Evolutionary conservation across 768 basidiomycete genomes (phyloP).

Genomic region (Clathrus columnatus): DNA sequence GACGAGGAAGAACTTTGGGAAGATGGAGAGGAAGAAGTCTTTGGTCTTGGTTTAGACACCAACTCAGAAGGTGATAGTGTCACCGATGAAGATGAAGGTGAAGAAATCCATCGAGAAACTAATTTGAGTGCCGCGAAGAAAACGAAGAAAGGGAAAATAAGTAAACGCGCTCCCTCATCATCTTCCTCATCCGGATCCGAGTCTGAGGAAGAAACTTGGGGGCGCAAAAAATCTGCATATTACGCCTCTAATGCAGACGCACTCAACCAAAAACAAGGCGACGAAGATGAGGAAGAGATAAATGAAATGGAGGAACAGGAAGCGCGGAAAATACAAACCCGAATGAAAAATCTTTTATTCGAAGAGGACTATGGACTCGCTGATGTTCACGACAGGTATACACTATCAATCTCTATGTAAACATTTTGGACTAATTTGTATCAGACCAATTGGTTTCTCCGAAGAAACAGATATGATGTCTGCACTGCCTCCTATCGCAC

Average conservation of each 20-base stretch:
- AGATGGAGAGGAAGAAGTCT: conserved; percentile 66
- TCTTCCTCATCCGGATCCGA: conserved; percentile 24
- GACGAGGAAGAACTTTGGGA: conserved; percentile 33
- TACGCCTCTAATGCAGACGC: conserved; percentile 80
- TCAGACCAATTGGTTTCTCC: neutral
- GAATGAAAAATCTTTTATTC: conserved; percentile 57
- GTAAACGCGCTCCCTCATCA: conserved; percentile 8
- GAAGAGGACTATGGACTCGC: conserved; percentile 82
- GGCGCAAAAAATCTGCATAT: conserved; percentile 67
- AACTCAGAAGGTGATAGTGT: conserved; percentile 22
- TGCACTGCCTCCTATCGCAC: conserved; percentile 18
- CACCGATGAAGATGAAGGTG: conserved; percentile 27
- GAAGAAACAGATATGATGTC: neutral
- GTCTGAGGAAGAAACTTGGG: conserved; percentile 65
- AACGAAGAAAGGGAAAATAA: conserved; percentile 15
- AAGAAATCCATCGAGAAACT: conserved; percentile 10
- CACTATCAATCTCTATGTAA: neutral
- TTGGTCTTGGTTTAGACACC: conserved; percentile 43
- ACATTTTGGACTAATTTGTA: neutral
- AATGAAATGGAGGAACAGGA: conserved; percentile 85
- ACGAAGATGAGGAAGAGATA: conserved; percentile 84
- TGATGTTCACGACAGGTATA: conserved; percentile 38
- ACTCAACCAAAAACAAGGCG: conserved; percentile 29
- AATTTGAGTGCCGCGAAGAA: conserved; percentile 5
- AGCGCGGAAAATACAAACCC: conserved; percentile 68